phyloP scores from a whole-genome alignment of 2,329 filamentous ascomycete species.

The Pochonia chlamydosporia region DNA sequence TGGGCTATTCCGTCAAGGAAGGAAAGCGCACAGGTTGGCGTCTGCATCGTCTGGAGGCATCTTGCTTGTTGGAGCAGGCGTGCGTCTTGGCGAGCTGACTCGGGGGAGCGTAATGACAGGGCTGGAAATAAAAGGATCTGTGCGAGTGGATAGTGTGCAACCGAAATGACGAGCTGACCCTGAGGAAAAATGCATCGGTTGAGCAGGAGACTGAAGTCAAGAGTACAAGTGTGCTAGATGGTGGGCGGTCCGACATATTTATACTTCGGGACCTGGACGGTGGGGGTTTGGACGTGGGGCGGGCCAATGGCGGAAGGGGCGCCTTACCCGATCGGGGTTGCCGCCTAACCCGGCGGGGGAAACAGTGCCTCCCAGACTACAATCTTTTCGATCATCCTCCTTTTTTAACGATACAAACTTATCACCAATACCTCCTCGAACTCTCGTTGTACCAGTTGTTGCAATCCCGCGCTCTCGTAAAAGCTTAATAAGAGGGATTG shows the following conservation, averaged over 20 bases:
- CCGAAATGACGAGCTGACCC: neutral
- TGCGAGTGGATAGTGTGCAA: neutral
- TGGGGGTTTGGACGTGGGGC: no score
- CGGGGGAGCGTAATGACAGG: neutral
- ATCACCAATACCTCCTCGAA: no score
- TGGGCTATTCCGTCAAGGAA: neutral
- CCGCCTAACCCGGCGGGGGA: no score
- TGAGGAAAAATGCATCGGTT: neutral
- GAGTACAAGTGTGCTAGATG: neutral
- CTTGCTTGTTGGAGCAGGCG: neutral
- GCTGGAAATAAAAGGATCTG: neutral
- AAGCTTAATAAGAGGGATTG: no score
- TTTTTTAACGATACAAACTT: no score
- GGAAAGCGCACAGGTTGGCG: neutral
- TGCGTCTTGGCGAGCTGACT: neutral
- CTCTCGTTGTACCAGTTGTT: no score
- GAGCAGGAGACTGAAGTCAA: neutral
- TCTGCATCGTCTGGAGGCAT: neutral
- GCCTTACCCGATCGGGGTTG: no score
- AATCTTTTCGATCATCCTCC: no score
- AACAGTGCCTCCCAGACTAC: no score
- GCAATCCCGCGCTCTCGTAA: no score
- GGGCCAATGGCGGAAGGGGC: no score
- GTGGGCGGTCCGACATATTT: neutral
- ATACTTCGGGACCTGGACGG: no score